These are phyloP conservation scores for Boletus rubropictus DNA, from an alignment of 768 basidiomycete species.

Conservation along the genomic window DNA sequence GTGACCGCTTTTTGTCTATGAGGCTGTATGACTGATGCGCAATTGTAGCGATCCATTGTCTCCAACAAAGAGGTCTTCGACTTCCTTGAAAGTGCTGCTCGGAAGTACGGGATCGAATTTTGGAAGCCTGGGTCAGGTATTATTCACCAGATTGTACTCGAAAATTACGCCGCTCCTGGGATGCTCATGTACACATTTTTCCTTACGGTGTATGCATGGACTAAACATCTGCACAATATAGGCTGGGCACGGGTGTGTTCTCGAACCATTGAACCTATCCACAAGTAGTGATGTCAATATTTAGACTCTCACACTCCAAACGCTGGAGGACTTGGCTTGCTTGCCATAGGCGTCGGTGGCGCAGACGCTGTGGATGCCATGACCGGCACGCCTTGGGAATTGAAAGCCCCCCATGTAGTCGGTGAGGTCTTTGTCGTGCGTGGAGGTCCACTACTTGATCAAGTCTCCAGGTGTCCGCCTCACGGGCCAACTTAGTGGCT, in stretches of 20 bases:
- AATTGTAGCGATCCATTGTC: conserved; percentile 65
- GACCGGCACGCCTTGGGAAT: conserved; percentile 97
- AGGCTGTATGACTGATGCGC: conserved; percentile 1
- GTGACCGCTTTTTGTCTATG: conserved; percentile 32
- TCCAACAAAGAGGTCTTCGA: conserved; percentile 97
- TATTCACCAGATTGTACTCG: conserved; percentile 97
- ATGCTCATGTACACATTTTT: conserved; percentile 68
- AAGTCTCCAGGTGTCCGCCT: conserved; percentile 67
- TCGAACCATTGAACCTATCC: not conserved
- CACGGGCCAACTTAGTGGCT: conserved; percentile 80
- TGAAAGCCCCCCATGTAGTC: conserved; percentile 83
- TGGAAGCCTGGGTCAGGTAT: conserved; percentile 90
- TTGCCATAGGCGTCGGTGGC: conserved; percentile 98
- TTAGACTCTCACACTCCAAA: conserved; percentile 96
- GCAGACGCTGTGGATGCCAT: conserved; percentile 98
- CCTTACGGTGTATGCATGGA: not conserved
- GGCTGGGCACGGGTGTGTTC: conserved; percentile 72
- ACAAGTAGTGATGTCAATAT: conserved; percentile 3
- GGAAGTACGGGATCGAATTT: conserved; percentile 94
- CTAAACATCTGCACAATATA: conserved; percentile 25
- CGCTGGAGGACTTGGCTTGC: conserved; percentile 91
- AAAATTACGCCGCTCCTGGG: conserved; percentile 95
- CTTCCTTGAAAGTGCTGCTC: conserved; percentile 87
- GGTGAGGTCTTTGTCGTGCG: conserved; percentile 40
- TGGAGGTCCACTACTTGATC: not conserved